Conservation (phyloP, 1,139 yeast genomes). For the Pichia sp. region DNA sequence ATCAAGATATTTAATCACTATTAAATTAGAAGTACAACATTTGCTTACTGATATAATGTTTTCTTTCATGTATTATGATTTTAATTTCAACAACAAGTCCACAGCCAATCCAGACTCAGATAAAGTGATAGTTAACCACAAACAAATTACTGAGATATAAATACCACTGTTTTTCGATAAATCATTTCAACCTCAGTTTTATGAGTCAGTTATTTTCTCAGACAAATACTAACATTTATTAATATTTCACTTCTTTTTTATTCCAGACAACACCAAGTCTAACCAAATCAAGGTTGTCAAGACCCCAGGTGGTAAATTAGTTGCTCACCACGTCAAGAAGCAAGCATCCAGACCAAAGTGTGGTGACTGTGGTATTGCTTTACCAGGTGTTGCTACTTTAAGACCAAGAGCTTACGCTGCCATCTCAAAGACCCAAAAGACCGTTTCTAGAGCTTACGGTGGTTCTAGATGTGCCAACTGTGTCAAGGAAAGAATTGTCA, state of each 20-base stretch:
- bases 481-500: conserved; percentile 96
- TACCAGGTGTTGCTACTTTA: conserved; percentile 87
- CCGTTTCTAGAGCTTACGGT: conserved; percentile 99
- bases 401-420: conserved; percentile 98
- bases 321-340: conserved; percentile 97
- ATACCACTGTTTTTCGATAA: neutral
- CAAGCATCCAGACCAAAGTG: conserved; percentile 93
- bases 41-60: too few species aligned
- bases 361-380: conserved; percentile 94
- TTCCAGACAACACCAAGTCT: conserved; percentile 92
- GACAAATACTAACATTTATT: conserved; percentile 16
- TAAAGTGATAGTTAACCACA: too few species aligned
- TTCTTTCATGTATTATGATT: too few species aligned
- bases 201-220: neutral
- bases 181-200: neutral
- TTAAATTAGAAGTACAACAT: too few species aligned
- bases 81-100: too few species aligned
- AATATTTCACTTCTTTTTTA: conserved; percentile 14
- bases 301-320: conserved; percentile 99
- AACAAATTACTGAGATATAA: neutral
- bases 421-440: conserved; percentile 92
- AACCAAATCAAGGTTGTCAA: conserved; percentile 98
- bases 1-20: too few species aligned
- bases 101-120: too few species aligned
- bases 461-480: conserved; percentile 98